Evolutionary conservation across 2,329 filamentous ascomycete species (phyloP), one percentile per base, ranked within the genome.

Genomic region (Ascochyta koolunga): DNA sequence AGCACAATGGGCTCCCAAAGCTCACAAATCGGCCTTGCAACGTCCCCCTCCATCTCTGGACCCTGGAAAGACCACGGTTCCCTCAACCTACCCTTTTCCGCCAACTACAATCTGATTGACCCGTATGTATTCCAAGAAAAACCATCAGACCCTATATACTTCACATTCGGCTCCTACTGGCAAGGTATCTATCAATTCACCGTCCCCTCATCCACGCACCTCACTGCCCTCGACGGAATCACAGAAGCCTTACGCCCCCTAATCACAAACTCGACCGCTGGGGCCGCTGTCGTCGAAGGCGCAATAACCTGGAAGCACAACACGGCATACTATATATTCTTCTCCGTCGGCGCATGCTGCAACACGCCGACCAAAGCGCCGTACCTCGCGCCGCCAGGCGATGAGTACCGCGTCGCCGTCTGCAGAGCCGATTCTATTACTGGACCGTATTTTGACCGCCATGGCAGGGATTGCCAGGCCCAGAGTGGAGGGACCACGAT

Each of bases 151-250:
- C 46, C 59, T 0, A 79, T 79, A 25, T 78, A 80, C 48, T 73
- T 85, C 63, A 85, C 79, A 51, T 90, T 89, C 57, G 88, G 87
- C 18, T 86, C 82, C 21, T 89, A 86, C 77, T 90, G 86, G 86
- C 70, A 76, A 4, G 82, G 84, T 61, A 81, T 89, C 55, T 87
- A 83, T 72, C 86, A 87, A 65, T 82, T 84, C 0, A 66, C 75
- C 9, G 77, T 89, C 16, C 36, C 49, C 5, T 41, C 53, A 0
- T 19, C 56, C 19, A 38, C 50, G 3, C 22, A 61, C 5, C 42
- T 64, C 9, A 45, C 50, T 3, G 50, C 45, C 2, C 59, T 58
- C 39, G 50, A 54, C 5, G 51, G 50, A 15, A 39, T 36, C 1
- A 41, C 52, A 1, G 31, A 35, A 1, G 49, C 58, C 1, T 56